phyloP scores from a whole-genome alignment of 2,329 filamentous ascomycete species.

The Fonsecaea multimorphosa region DNA sequence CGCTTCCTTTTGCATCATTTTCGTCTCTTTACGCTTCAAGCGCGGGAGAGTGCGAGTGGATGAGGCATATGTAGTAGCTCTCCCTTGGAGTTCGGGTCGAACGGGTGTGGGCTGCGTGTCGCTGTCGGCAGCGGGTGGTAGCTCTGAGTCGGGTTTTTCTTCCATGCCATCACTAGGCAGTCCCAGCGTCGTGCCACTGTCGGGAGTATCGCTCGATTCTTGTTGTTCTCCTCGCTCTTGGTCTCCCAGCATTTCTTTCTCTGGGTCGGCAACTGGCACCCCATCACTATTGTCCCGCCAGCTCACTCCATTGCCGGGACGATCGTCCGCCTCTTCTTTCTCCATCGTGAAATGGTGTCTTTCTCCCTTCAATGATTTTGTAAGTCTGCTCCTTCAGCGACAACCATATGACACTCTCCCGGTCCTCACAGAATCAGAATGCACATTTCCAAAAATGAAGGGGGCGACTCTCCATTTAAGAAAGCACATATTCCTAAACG shows the following conservation, averaged over 20 bases:
- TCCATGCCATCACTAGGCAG: background rate
- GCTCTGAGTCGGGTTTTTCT: background rate
- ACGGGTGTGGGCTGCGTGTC: background rate
- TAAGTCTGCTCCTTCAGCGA: background rate
- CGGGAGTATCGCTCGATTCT: conserved; percentile 6
- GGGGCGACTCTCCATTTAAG: conserved; percentile 1
- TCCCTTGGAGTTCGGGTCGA: conserved; percentile 1
- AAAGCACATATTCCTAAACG: background rate
- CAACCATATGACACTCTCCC: background rate
- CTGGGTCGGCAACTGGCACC: background rate
- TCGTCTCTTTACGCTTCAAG: conserved; percentile 29
- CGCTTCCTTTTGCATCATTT: conserved; percentile 28
- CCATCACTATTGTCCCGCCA: conserved; percentile 6
- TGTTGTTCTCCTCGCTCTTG: background rate
- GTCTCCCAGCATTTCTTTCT: conserved; percentile 1
- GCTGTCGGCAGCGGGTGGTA: background rate
- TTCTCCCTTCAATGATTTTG: background rate
- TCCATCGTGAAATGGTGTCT: background rate
- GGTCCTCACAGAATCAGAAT: background rate
- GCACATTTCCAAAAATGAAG: background rate
- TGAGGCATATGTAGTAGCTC: conserved; percentile 10
- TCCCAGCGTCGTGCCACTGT: conserved; percentile 11
- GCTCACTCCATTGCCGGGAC: background rate
- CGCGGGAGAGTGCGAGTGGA: conserved; percentile 20
- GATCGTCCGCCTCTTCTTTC: background rate